Evolutionary conservation across 169 alveolate species (phyloP).

Genomic region (Babesia ovata): DNA sequence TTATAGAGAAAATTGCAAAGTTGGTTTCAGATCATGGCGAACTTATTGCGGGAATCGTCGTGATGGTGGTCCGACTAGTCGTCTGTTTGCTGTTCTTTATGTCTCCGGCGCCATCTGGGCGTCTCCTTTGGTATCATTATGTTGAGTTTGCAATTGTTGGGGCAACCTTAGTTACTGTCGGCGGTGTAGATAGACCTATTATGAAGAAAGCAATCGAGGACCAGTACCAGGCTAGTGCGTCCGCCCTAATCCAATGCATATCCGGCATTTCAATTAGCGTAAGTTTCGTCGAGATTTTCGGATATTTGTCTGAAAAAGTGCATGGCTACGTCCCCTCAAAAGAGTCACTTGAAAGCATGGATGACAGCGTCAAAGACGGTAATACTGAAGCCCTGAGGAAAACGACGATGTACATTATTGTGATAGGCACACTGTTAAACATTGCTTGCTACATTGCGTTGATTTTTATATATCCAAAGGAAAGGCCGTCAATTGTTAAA

Average conservation of each 20-base stretch:
- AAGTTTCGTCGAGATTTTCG: constrained; percentile 87
- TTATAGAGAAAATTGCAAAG: constrained; percentile 80
- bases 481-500: too few species aligned
- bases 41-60: constrained; percentile 80
- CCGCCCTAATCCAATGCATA: constrained; percentile 80
- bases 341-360: neutral
- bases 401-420: constrained; percentile 14
- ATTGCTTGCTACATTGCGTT: constrained; percentile 3
- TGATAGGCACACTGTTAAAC: constrained; percentile 11
- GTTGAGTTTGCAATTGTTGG: constrained; percentile 81
- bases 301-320: constrained; percentile 82
- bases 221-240: constrained; percentile 84
- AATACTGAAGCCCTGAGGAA: constrained; percentile 25
- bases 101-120: constrained; percentile 64
- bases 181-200: constrained; percentile 87
- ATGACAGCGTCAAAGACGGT: neutral
- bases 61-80: constrained; percentile 76
- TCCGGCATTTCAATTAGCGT: constrained; percentile 88
- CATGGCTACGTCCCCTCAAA: constrained; percentile 67
- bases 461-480: neutral
- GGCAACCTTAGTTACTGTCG: constrained; percentile 88
- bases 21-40: constrained; percentile 83
- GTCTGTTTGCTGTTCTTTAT: constrained; percentile 70
- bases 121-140: constrained; percentile 52
- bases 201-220: constrained; percentile 86